Percentiles rank a stretch among this genome's conserved stretches.
These are phyloP conservation scores for Drechslerella dactyloides DNA, from an alignment of 2,329 filamentous ascomycete species.

Conservation along the genomic window DNA sequence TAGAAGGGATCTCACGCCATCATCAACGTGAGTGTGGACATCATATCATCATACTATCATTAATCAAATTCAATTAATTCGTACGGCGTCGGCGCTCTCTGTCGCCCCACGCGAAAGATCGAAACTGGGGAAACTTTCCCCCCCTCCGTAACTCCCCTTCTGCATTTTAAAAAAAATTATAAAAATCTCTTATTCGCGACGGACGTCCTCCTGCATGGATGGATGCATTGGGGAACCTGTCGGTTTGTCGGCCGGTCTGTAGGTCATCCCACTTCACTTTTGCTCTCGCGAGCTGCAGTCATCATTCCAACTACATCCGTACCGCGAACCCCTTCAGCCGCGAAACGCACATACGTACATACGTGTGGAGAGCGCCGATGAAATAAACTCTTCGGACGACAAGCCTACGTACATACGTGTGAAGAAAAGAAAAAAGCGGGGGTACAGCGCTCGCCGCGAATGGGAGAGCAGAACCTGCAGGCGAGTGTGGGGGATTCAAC, in stretches of 20 bases:
- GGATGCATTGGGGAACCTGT: constrained; percentile 19
- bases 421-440: not conserved
- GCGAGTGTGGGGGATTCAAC: constrained; percentile 3
- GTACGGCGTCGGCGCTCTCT: too few relatives aligned
- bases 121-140: too few relatives aligned
- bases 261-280: constrained; percentile 26
- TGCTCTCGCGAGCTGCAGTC: not conserved
- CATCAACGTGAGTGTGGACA: constrained; percentile 23
- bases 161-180: too few relatives aligned
- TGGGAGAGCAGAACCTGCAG: not conserved
- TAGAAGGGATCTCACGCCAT: constrained; percentile 47
- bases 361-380: constrained; percentile 25
- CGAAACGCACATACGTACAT: too few relatives aligned
- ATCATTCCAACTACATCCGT: too few relatives aligned
- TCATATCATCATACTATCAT: too few relatives aligned
- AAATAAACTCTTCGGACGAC: too few relatives aligned
- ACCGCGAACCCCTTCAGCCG: too few relatives aligned
- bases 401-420: not conserved
- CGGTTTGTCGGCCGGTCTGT: constrained; percentile 9
- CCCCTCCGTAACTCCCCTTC: too few relatives aligned
- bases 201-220: constrained; percentile 9
- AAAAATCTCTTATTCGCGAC: constrained; percentile 6
- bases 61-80: too few relatives aligned
- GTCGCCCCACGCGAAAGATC: too few relatives aligned
- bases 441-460: not conserved